phyloP scores from a whole-genome alignment of 371 early-diverging fungal genomes.

The Mortierella sp. region DNA sequence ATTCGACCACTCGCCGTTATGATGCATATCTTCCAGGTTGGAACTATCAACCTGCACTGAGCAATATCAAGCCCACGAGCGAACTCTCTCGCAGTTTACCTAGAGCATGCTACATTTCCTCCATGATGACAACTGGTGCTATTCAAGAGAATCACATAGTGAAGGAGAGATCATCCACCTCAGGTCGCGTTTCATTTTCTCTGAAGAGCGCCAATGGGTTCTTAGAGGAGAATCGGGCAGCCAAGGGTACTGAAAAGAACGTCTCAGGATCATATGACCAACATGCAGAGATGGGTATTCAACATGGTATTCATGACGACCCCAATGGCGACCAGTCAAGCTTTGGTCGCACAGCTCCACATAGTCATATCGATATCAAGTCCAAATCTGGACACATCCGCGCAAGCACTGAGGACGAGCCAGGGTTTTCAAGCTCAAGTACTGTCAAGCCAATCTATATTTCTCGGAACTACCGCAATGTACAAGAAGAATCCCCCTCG shows the following conservation, averaged over 20 bases:
- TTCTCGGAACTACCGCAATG: conserved; percentile 26
- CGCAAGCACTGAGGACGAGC: conserved; percentile 66
- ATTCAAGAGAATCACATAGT: conserved; percentile 33
- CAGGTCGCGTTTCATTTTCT: conserved; percentile 43
- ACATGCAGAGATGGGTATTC: conserved; percentile 14
- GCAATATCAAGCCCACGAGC: conserved; percentile 23
- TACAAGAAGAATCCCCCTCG: conserved; percentile 35
- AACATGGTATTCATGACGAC: conserved; percentile 18
- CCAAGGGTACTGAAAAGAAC: conserved; percentile 27
- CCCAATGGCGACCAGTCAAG: conserved; percentile 18
- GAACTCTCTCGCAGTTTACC: conserved; percentile 49
- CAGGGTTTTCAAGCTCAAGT: conserved; percentile 63
- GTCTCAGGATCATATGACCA: conserved; percentile 16
- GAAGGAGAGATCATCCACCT: conserved; percentile 15
- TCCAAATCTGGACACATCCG: conserved; percentile 28
- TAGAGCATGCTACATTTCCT: conserved; percentile 32
- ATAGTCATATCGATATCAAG: conserved; percentile 35
- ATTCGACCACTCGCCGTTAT: conserved; percentile 17
- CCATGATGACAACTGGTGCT: conserved; percentile 8
- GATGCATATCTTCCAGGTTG: conserved; percentile 30
- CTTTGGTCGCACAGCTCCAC: conserved; percentile 31
- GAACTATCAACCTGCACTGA: conserved; percentile 25
- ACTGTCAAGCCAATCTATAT: conserved; percentile 73
- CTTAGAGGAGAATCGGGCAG: conserved; percentile 43
- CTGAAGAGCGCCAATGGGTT: conserved; percentile 46